Evolutionary conservation across 805 yeast species (phyloP).

Genomic region (Geotrichum ghanense): DNA sequence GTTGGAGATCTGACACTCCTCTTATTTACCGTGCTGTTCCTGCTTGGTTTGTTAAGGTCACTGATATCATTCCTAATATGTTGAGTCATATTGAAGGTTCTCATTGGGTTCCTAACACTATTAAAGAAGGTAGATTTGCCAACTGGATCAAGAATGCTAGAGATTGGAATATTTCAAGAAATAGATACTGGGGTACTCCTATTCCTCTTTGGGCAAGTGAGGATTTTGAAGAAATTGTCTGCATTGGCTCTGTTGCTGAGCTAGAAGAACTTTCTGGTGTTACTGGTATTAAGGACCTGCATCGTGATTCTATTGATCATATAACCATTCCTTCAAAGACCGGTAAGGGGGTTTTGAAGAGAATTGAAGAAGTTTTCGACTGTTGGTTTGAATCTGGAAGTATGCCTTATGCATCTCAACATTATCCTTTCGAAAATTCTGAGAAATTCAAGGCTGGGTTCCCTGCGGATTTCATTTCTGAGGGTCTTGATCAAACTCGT

Average conservation of each 20-base stretch:
- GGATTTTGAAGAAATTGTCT: conserved; percentile 83
- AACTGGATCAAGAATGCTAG: conserved; percentile 99
- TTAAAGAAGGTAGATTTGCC: conserved; percentile 90
- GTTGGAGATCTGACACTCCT: conserved; percentile 99
- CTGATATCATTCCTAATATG: conserved; percentile 81
- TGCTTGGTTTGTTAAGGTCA: conserved; percentile 94
- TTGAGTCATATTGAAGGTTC: conserved; percentile 74
- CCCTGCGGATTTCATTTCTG: conserved; percentile 97
- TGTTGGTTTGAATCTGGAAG: conserved; percentile 99
- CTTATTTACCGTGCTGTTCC: conserved; percentile 93
- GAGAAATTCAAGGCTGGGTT: conserved; percentile 60
- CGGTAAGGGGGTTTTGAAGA: conserved; percentile 79
- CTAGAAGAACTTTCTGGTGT: conserved; percentile 77
- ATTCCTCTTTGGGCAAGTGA: conserved; percentile 96
- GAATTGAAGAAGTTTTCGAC: conserved; percentile 97
- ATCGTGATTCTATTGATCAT: conserved; percentile 85
- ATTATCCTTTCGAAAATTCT: conserved; percentile 86
- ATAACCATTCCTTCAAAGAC: conserved; percentile 85
- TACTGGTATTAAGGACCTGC: conserved; percentile 73
- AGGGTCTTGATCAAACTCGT: conserved; percentile 98
- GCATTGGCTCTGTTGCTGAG: conserved; percentile 86
- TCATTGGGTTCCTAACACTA: conserved; percentile 85
- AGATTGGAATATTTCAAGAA: conserved; percentile 98
- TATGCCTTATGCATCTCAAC: conserved; percentile 96
- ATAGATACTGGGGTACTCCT: conserved; percentile 99